Percentiles rank a stretch among this genome's conserved stretches.
phyloP scores from a whole-genome alignment of 1,139 yeast species.

The Candida sp. region DNA sequence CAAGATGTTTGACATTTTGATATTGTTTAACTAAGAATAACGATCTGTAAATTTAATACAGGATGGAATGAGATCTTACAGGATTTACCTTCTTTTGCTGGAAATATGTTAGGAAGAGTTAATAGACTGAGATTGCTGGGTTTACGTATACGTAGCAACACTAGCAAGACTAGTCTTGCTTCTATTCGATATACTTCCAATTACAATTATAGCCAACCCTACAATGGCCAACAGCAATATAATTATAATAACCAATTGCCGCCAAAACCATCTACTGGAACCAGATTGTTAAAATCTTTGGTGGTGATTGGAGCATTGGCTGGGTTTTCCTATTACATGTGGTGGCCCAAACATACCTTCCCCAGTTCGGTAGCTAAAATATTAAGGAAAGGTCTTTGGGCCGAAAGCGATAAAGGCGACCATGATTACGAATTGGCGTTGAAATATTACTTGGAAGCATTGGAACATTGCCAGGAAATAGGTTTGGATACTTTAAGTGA shows the following conservation, averaged over 20 bases:
- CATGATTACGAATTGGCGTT: conserved; percentile 65
- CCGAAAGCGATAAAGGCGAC: conserved; percentile 72
- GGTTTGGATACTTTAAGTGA: conserved; percentile 47
- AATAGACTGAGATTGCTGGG: neutral
- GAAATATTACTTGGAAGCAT: conserved; percentile 59
- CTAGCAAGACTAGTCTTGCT: too few relatives aligned
- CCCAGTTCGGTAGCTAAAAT: conserved; percentile 61
- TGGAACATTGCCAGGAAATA: conserved; percentile 38
- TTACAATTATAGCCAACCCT: conserved; percentile 11
- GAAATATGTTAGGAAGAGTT: neutral
- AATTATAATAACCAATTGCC: conserved; percentile 15
- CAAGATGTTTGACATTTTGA: conserved; percentile 32
- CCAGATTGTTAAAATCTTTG: conserved; percentile 13
- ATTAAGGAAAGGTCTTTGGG: conserved; percentile 76
- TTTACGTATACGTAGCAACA: too few relatives aligned
- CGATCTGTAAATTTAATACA: neutral
- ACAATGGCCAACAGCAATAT: conserved; percentile 8
- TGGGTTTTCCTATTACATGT: conserved; percentile 44
- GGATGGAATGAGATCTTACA: neutral
- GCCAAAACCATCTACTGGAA: conserved; percentile 14
- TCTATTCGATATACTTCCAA: conserved; percentile 3
- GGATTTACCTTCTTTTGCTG: neutral
- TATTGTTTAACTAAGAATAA: too few relatives aligned
- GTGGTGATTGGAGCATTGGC: conserved; percentile 29
- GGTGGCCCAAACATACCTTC: conserved; percentile 60